Percentiles rank a stretch among this genome's conserved stretches.
phyloP scores from a whole-genome alignment of 176 grass and related monocot species.

The Musa beccarii region DNA sequence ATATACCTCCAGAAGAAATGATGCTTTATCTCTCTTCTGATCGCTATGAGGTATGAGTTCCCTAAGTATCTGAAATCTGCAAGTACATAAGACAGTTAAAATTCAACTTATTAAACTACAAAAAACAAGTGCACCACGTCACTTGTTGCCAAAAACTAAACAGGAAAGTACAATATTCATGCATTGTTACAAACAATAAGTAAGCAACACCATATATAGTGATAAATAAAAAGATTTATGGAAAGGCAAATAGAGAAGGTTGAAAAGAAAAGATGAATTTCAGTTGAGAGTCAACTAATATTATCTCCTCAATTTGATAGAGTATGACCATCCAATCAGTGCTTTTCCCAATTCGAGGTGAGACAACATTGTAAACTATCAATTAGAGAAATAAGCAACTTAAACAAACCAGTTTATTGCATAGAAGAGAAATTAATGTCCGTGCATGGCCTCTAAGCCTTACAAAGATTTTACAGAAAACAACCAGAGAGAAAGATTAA shows the following conservation, averaged over 20 bases:
- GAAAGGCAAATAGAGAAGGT: not conserved
- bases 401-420: not conserved
- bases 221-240: not conserved
- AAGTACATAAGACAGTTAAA: constrained; percentile 9
- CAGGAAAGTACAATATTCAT: not conserved
- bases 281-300: not conserved
- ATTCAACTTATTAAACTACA: not conserved
- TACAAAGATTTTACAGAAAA: not conserved
- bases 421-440: not conserved
- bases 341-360: not conserved
- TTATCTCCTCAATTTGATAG: not conserved
- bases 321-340: not conserved
- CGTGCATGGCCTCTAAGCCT: not conserved
- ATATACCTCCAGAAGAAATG: constrained; percentile 85
- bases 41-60: constrained; percentile 89
- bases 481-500: not conserved
- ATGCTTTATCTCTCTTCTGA: constrained; percentile 99
- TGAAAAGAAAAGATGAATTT: not conserved
- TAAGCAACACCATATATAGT: not conserved
- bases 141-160: no score
- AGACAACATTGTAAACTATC: not conserved
- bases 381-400: not conserved
- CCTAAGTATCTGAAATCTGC: constrained; percentile 98
- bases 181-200: not conserved
- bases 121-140: not conserved